Percentiles rank a stretch among this genome's conserved stretches.
These are phyloP conservation scores for Sedum album DNA, from an alignment of 164 flowering plant species.

Conservation along the genomic window DNA sequence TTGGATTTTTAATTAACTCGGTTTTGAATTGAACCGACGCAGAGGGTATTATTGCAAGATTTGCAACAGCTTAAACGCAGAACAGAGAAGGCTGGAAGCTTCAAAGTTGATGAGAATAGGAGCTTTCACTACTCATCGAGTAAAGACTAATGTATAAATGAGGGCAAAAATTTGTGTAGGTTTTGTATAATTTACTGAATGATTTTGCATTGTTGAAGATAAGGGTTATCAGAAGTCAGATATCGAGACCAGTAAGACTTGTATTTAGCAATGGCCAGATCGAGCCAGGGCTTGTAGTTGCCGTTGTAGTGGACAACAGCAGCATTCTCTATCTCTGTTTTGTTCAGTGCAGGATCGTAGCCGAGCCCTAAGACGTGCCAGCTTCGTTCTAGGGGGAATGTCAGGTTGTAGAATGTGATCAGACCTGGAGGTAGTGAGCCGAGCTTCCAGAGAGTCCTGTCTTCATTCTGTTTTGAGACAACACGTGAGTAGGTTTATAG, in stretches of 20 bases:
- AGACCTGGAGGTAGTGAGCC: conserved; percentile 94
- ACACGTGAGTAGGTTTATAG: not conserved
- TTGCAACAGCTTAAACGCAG: too few relatives aligned
- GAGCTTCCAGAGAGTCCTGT: conserved; percentile 92
- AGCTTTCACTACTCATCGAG: not conserved
- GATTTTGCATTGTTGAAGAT: conserved; percentile 61
- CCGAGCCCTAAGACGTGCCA: conserved; percentile 98
- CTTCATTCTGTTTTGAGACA: conserved; percentile 63
- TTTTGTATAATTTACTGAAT: conserved; percentile 19
- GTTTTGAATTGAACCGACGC: too few relatives aligned
- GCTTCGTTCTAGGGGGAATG: conserved; percentile 67
- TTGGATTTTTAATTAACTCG: not conserved
- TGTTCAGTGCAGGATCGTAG: conserved; percentile 90
- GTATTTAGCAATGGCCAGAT: conserved; percentile 77
- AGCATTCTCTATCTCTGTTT: conserved; percentile 75
- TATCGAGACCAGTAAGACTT: conserved; percentile 78
- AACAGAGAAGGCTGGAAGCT: too few relatives aligned
- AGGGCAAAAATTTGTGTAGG: conserved; percentile 12
- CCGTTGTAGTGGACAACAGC: conserved; percentile 94
- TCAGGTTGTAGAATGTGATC: conserved; percentile 90
- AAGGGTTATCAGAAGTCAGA: conserved; percentile 60
- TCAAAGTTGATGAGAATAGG: not conserved
- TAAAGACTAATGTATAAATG: not conserved
- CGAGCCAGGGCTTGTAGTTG: conserved; percentile 96
- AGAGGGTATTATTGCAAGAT: too few relatives aligned